These are phyloP conservation scores for Phytophthora agathidicida DNA, from an alignment of 352 stramenopile genomes.

Conservation along the genomic window DNA sequence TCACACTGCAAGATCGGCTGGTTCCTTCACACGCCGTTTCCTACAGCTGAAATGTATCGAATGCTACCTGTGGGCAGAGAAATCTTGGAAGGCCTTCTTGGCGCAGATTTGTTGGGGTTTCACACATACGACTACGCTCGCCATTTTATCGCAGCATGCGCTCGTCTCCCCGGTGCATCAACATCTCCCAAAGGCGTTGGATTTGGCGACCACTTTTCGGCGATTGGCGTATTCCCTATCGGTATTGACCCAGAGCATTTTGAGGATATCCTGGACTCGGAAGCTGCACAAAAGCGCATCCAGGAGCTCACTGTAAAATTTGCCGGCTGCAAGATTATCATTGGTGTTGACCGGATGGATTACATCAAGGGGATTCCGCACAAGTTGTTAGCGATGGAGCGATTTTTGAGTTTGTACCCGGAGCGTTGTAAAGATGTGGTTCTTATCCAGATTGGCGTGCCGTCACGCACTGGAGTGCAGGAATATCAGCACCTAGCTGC, in stretches of 20 bases:
- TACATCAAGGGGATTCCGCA: slow-evolving; percentile 91
- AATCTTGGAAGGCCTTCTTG: slow-evolving; percentile 81
- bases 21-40: slow-evolving; percentile 91
- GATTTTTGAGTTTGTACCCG: slow-evolving; percentile 81
- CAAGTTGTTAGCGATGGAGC: slow-evolving; percentile 86
- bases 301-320: slow-evolving; percentile 69
- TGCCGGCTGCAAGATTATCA: slow-evolving; percentile 78
- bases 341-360: slow-evolving; percentile 88
- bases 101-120: slow-evolving; percentile 84
- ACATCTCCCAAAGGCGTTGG: slow-evolving; percentile 86
- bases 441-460: slow-evolving; percentile 95
- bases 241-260: slow-evolving; percentile 89
- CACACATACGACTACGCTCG: slow-evolving; percentile 90
- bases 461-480: slow-evolving; percentile 78
- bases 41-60: slow-evolving; percentile 86
- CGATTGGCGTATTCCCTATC: slow-evolving; percentile 85
- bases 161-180: slow-evolving; percentile 69
- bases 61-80: slow-evolving; percentile 80
- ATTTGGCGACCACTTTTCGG: slow-evolving; percentile 78
- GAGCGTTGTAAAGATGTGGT: slow-evolving; percentile 93
- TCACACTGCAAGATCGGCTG: slow-evolving; percentile 81
- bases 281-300: slow-evolving; percentile 63
- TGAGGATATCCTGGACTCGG: slow-evolving; percentile 54
- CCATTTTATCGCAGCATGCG: slow-evolving; percentile 83
- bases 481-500: slow-evolving; percentile 87